Evolutionary conservation across 176 grass and related monocot species (phyloP), one percentile per base, ranked within the genome.

Genomic region (Oryza officinalis): DNA sequence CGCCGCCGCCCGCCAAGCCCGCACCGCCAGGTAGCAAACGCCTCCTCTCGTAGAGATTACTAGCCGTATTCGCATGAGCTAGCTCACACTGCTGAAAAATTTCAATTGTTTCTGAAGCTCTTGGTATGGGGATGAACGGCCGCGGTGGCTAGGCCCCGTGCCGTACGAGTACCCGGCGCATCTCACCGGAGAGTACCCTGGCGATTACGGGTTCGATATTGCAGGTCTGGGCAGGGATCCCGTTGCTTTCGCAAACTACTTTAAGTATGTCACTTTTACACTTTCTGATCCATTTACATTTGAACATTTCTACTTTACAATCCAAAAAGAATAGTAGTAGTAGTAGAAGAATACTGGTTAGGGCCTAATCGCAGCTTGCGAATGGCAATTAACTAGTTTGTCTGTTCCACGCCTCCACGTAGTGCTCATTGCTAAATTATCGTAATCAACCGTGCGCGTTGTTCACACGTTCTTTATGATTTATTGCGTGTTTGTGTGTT

Each of bases 161-260:
- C 89, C 81, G 15, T 95, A 91, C 66, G 72, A 93, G 31, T 98
- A 95, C 81, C 95, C 92, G 14, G 64, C 84, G 52, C 81, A 98
- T 81, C 85, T 98, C 26, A 90, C 72, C 2, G 91, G 95, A 72
- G 92, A 95, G 67, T 86, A 88, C 82, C 91, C 95, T 3, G 95
- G 92, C 72, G 89, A 98, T 93, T 98, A 98, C 45, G 92, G 92
- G 46, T 98, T 98, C 74, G 92, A 98, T 90, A 8, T 93, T 13
- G 92, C 82, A 88, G 92, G 92, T 88, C 92, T 98, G 60, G 95
- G 71, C 69, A 91, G 90, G 87, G 91, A 95, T 81, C 92, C 92
- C 20, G 77, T 69, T 76, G 89, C 89, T 88, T 98, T 98, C 73
- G 59, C 80, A 81, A 95, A 91, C 35, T 98, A 98, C 73, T 98